Conservation (phyloP, 257 asterid genomes). For the Ballota nigra region DNA sequence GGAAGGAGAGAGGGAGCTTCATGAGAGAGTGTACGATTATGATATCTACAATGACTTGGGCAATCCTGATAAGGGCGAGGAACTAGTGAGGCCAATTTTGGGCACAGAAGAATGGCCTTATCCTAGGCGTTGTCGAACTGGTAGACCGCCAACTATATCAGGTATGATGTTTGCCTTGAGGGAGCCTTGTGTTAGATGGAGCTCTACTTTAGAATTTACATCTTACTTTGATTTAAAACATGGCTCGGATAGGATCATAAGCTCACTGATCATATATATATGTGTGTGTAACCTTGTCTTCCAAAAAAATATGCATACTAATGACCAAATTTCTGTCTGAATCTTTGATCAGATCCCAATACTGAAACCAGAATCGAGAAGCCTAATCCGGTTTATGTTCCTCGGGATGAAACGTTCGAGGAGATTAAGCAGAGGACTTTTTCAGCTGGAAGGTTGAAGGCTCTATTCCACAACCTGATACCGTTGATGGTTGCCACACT, state of each 20-base stretch:
- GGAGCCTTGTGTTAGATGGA: too few species aligned
- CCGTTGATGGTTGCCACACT: slow-evolving; percentile 67
- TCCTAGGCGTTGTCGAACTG: slow-evolving; percentile 91
- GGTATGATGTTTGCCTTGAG: slow-evolving; percentile 43
- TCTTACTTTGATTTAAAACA: too few species aligned
- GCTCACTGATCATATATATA: too few species aligned
- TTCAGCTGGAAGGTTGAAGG: slow-evolving; percentile 82
- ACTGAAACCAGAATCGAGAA: slow-evolving; percentile 74
- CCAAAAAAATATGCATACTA: background rate
- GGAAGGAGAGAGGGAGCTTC: slow-evolving; percentile 64
- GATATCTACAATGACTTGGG: slow-evolving; percentile 85
- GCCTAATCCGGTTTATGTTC: slow-evolving; percentile 84
- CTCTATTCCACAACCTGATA: slow-evolving; percentile 73
- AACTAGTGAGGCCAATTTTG: slow-evolving; percentile 51
- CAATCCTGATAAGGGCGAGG: slow-evolving; percentile 70
- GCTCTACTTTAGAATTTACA: too few species aligned
- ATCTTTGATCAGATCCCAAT: slow-evolving; percentile 45
- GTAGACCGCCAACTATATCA: slow-evolving; percentile 55
- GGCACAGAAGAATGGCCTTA: slow-evolving; percentile 80
- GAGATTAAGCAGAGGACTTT: slow-evolving; percentile 79
- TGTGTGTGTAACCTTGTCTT: too few species aligned
- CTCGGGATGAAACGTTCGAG: slow-evolving; percentile 87
- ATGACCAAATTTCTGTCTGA: background rate
- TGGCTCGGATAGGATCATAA: too few species aligned
- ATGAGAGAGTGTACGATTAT: slow-evolving; percentile 80